Conservation (phyloP, 2,329 filamentous ascomycete genomes). For the Fusarium setosum region DNA sequence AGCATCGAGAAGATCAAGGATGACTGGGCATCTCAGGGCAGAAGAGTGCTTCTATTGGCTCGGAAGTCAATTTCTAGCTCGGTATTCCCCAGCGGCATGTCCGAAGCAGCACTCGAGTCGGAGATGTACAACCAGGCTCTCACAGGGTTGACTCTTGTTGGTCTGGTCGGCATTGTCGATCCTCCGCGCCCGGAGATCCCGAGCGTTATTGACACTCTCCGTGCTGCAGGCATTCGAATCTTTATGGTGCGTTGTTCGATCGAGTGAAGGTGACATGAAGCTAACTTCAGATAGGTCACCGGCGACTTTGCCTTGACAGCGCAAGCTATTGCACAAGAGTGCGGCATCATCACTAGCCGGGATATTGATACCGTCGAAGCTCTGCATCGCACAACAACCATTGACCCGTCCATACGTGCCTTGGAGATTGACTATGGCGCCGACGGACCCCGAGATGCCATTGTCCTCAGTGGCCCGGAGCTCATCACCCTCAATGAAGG, state of each 20-base stretch:
- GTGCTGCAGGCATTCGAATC: conserved; percentile 77
- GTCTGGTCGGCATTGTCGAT: conserved; percentile 82
- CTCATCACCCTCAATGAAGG: conserved; percentile 72
- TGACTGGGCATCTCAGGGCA: conserved; percentile 74
- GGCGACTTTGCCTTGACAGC: conserved; percentile 83
- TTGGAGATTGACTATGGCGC: conserved; percentile 1
- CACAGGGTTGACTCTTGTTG: conserved; percentile 74
- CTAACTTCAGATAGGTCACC: conserved; percentile 63
- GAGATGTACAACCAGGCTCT: conserved; percentile 64
- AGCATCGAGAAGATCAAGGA: conserved; percentile 72
- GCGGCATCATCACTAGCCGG: conserved; percentile 73
- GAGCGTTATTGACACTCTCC: conserved; percentile 72
- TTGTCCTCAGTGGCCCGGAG: conserved; percentile 74
- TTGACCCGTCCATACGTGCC: conserved; percentile 13
- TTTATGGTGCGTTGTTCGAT: conserved; percentile 69
- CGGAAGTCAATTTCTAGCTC: conserved; percentile 64
- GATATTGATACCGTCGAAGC: conserved; percentile 65
- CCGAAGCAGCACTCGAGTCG: conserved; percentile 61
- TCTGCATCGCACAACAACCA: conserved; percentile 52
- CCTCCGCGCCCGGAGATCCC: conserved; percentile 80
- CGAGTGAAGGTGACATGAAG: neutral
- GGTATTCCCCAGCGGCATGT: conserved; percentile 48
- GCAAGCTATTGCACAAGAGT: conserved; percentile 77
- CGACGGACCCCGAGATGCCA: conserved; percentile 53
- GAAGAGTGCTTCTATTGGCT: conserved; percentile 74